Evolutionary conservation across 1,284 basidiomycete species (phyloP).

Genomic region (Rhodotorula sp.): DNA sequence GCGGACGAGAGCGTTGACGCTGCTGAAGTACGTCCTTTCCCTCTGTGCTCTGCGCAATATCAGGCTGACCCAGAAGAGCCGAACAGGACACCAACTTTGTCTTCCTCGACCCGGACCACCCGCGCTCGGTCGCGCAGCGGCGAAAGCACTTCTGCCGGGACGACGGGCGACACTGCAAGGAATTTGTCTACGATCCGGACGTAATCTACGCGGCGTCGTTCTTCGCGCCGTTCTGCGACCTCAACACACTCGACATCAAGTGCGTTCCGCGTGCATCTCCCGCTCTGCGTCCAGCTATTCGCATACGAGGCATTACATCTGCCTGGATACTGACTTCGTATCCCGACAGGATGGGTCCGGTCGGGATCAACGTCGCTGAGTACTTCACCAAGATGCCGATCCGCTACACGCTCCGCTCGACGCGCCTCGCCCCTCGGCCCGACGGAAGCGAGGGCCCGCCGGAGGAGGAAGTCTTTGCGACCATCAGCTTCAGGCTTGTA

Average conservation of each 20-base stretch:
- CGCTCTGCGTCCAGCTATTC: background rate
- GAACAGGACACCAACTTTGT: conserved; percentile 52
- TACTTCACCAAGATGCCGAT: conserved; percentile 52
- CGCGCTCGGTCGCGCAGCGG: conserved; percentile 48
- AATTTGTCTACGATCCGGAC: conserved; percentile 50
- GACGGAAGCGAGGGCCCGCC: conserved; percentile 25
- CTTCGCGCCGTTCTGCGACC: conserved; percentile 43
- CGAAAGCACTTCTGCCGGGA: conserved; percentile 50
- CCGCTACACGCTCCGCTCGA: conserved; percentile 52
- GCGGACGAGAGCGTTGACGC: conserved; percentile 50
- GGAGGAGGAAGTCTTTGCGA: conserved; percentile 51
- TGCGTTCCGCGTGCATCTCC: conserved; percentile 3
- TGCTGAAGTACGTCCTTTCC: conserved; percentile 45
- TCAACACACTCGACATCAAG: conserved; percentile 45
- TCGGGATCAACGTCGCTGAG: conserved; percentile 30
- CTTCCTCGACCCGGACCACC: conserved; percentile 48
- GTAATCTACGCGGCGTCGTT: conserved; percentile 41
- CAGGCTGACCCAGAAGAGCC: too few relatives aligned
- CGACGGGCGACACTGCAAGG: conserved; percentile 46
- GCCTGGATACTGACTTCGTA: conserved; percentile 3
- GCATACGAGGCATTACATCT: conserved; percentile 33
- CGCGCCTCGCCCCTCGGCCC: conserved; percentile 37
- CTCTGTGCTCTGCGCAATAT: background rate
- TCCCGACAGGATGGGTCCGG: background rate
- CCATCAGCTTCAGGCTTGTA: conserved; percentile 52